Evolutionary conservation across 306 rosid species (phyloP).

Genomic region (Carpinus fangiana): DNA sequence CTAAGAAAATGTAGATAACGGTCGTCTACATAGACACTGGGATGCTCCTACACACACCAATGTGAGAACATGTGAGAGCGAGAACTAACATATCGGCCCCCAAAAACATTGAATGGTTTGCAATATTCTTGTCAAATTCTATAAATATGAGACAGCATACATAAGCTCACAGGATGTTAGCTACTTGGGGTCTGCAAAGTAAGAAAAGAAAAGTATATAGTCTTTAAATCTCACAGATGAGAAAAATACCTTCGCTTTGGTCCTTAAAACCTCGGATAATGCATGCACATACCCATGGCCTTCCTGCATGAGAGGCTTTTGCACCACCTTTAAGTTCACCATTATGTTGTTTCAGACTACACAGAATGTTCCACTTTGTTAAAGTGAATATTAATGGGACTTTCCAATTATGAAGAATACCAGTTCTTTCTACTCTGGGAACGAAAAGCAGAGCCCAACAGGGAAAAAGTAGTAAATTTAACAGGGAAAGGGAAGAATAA

Average conservation of each 20-base stretch:
- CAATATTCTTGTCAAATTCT: no score
- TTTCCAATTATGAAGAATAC: background rate
- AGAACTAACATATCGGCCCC: no score
- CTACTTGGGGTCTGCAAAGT: background rate
- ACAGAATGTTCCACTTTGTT: background rate
- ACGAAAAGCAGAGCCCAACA: background rate
- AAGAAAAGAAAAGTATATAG: background rate
- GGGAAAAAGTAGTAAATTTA: background rate
- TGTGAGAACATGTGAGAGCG: no score
- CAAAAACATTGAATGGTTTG: no score
- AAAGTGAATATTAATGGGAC: slow-evolving; percentile 19
- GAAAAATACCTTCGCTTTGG: slow-evolving; percentile 67
- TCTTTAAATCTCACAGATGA: background rate
- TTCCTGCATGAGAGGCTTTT: slow-evolving; percentile 82
- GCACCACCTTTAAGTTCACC: slow-evolving; percentile 92
- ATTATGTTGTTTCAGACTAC: slow-evolving; percentile 76
- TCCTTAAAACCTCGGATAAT: slow-evolving; percentile 62
- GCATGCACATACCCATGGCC: slow-evolving; percentile 90
- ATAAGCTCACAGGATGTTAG: background rate
- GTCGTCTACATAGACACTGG: no score
- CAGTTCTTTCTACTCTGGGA: slow-evolving; percentile 2
- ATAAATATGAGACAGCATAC: no score
- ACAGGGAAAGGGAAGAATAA: background rate
- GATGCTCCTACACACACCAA: no score
- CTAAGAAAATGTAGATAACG: no score